Evolutionary conservation across 768 basidiomycete species (phyloP), one percentile per base, ranked within the genome.

Genomic region (Leccinellum rugosiceps): DNA sequence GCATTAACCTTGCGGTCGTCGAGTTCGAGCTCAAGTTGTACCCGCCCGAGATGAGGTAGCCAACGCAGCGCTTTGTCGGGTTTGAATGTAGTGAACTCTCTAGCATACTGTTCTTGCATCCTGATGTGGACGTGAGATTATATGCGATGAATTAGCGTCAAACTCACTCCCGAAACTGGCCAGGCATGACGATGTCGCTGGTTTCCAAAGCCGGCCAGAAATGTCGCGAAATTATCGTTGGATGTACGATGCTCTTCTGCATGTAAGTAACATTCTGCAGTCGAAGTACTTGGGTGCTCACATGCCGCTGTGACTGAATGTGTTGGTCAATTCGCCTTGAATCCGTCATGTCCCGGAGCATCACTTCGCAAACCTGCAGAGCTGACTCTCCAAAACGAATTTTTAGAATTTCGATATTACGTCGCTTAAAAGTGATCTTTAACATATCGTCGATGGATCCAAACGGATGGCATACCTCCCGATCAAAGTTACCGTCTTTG

Each of bases 321-420:
- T 90, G 88, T n/a, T 84, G 83, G 69, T 98, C 92, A 50, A 88
- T 90, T 32, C 93, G 83, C 65, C 86, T 88, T 41, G 96, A 97
- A 71, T 98, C 94, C 3, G 92, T 89, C 85, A 98, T 90, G 70
- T 99, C 97, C 67, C 87, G 91, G 68, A 98, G 76, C 97, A 99
- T 98, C 54, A 99, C 94, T 69, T 98, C 96, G 77, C 95, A 98
- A 6, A 94, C 90, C 70, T 97, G 94, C 55, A 99, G 73, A 3
- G 94, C 86, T 1, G 86, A 80, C 65, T 98, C 97, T 21, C 97
- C 97, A 65, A 99, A 99, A 3, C 97, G 88, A 55, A 95, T 83
- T 76, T 98, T 98, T 59, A 99, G 75, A 44, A 95, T 91, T 71
- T 97, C 95, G 58, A 98, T 85, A 65, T 92, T 97, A 23, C 89